Percentiles rank a stretch among this genome's conserved stretches.
These are phyloP conservation scores for Rhodotorula graminis DNA, from an alignment of 768 basidiomycete species.

Conservation along the genomic window DNA sequence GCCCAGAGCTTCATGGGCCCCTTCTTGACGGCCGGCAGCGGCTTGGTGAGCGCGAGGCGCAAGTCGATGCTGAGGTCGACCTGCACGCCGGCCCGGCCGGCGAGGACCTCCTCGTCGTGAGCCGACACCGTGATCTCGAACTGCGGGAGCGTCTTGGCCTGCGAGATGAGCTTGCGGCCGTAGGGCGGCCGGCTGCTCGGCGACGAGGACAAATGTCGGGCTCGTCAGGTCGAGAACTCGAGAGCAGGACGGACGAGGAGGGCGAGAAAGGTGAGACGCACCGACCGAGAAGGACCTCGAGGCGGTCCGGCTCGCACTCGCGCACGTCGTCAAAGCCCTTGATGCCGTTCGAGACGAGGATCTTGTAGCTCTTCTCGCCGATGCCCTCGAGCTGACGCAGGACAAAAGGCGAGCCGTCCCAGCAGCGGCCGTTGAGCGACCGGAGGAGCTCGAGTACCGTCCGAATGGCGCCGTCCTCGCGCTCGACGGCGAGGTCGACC, in stretches of 20 bases:
- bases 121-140: slow-evolving; percentile 20
- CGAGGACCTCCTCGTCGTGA: slow-evolving; percentile 3
- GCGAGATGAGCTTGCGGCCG: slow-evolving; percentile 19
- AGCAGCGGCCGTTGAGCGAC: slow-evolving; percentile 74
- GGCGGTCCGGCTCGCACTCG: slow-evolving; percentile 8
- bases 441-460: slow-evolving; percentile 74
- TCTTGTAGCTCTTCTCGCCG: slow-evolving; percentile 61
- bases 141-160: slow-evolving; percentile 26
- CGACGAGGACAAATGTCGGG: no score
- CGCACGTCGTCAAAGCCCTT: slow-evolving; percentile 27
- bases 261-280: background rate
- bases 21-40: slow-evolving; percentile 11
- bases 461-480: slow-evolving; percentile 65
- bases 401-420: slow-evolving; percentile 82
- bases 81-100: slow-evolving; percentile 16
- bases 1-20: slow-evolving; percentile 14
- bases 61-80: slow-evolving; percentile 16
- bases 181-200: slow-evolving; percentile 34
- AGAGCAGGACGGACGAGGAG: no score
- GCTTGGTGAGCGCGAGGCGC: slow-evolving; percentile 18
- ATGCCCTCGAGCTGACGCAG: slow-evolving; percentile 83
- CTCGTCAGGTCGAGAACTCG: no score
- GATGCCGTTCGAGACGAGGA: slow-evolving; percentile 29
- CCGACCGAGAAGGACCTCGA: slow-evolving; percentile 34
- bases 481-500: slow-evolving; percentile 68